Conservation (phyloP, 2,329 filamentous ascomycete species). For the Curvularia sp. region DNA sequence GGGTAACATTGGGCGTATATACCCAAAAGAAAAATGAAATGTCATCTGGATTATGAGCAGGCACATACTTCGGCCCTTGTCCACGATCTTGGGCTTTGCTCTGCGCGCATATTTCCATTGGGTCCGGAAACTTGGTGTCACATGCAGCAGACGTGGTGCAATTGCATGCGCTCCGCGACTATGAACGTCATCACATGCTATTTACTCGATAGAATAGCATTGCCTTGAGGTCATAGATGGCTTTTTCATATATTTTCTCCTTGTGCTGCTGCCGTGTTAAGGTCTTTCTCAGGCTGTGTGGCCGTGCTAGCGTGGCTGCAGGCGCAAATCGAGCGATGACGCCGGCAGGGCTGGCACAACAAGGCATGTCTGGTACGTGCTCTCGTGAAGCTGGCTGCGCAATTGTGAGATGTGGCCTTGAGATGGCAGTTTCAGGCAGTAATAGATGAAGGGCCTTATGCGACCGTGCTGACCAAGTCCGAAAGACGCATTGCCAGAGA, state of each 20-base stretch:
- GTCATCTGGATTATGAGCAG: background rate
- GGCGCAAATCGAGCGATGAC: constrained; percentile 32
- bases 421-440: constrained; percentile 2
- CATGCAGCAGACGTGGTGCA: background rate
- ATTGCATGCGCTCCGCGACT: background rate
- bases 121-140: background rate
- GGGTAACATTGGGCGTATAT: background rate
- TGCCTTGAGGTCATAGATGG: background rate
- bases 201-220: background rate
- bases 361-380: constrained; percentile 19
- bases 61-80: background rate
- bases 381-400: constrained; percentile 15
- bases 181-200: constrained; percentile 3
- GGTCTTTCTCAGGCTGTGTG: constrained; percentile 2
- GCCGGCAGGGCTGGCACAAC: constrained; percentile 30
- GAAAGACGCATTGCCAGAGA: constrained; percentile 15
- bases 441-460: constrained; percentile 18
- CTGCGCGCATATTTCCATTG: background rate
- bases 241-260: background rate
- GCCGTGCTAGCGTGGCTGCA: constrained; percentile 15
- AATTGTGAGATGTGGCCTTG: constrained; percentile 2
- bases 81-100: background rate
- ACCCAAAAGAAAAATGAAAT: background rate
- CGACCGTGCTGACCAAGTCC: constrained; percentile 18
- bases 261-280: background rate